Base-by-base conservation (phyloP, 192 early-diverging fungal genomes). In the Coemansia sp. region DNA sequence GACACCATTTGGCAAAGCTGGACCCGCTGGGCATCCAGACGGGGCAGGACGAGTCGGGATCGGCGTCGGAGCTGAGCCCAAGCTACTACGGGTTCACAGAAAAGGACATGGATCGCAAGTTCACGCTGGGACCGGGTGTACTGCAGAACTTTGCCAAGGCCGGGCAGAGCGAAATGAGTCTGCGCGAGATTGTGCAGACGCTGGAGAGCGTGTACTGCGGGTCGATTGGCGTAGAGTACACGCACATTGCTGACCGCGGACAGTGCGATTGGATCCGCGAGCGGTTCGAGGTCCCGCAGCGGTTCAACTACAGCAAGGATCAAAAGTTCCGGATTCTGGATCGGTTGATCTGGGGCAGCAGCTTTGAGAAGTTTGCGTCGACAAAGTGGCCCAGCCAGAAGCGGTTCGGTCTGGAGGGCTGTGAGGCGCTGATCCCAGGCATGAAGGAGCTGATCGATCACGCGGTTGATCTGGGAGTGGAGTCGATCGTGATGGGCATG, bases 361-460 rank as follows among this genome's bases (percentile, higher is more conserved):
- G 88, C 50, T 98, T 99, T 80, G 97, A 99, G 70, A 87, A 92
- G 62, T 99, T 97, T 68, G 90, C 95, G 51, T 87, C 97, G 16
- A 91, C 90, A 45, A 99, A 99, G 84, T 99, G 93, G 83, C 95
- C 95, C 59, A 91, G 87, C 67, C 94, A 96, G 80, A 97, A 97
- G 89, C 85, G 97, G 49, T 99, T 99, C 66, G 97, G 97, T 65
- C 86, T 99, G 43, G 97, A 99, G 77, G 97, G 97, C 67, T 93
- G 93, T 77, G 97, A 99, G 78, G 84, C 87, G 74, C 86, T 99
- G 74, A 97, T 99, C 74, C 97, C 97, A 14, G 95, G 94, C 45
- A 95, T 99, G 93, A 97, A 99, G 80, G 90, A 92, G 61, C 79
- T 99, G 87, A 95, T 99, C 64, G 97, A 99, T 81, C 86, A 89